Base-by-base conservation (phyloP, 495 filamentous ascomycete species). In the Hyaloscypha finlandica region DNA sequence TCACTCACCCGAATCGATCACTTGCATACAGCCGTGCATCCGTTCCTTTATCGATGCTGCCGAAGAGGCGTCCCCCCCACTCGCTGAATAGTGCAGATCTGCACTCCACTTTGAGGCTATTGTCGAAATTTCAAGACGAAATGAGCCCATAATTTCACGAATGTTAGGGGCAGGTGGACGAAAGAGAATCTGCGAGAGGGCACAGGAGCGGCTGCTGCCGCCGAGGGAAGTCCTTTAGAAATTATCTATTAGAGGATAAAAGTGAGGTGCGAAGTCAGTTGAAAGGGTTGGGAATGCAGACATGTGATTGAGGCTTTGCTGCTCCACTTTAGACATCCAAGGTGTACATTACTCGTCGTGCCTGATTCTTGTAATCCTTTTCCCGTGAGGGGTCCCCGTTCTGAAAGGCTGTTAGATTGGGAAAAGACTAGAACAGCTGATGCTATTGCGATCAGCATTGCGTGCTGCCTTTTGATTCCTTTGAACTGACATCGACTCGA, bases 21-120 rank as follows among this genome's bases (percentile, higher is more conserved):
- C 69, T 68, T 71, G 65, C 69, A 68, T 71, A 63, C 61, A 68
- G 32, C 66, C 66, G 59, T 68, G 62, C 63, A 60, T 66, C 65
- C 65, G 69, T 68, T 61, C 39, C 33, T 60, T 63, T 67, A 39
- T 67, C 68, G 68, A 66, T 59, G 68, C 48, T 63, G 19, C 33
- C 65, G 19, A 42, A 39, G 32, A 64, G 19, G 52, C 61, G 61
- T 33, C 16, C 29, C 25, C 20, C 25, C 6, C 33, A 5, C 14
- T 35, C 22, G 20, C 2, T 3, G 19, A 4, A 20, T 39, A 35
- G 22, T 42, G 32, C 62, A 56, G 62, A 64, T 56, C 52, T 55
- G 20, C 22, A 53, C 35, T 65, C 59, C 54, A 59, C 22, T 31
- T 25, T 25, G 22, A 19, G 31, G 33, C 8, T 19, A 20, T 25